Evolutionary conservation across 331 rosid species (phyloP).

Genomic region (Arachis monticola): DNA sequence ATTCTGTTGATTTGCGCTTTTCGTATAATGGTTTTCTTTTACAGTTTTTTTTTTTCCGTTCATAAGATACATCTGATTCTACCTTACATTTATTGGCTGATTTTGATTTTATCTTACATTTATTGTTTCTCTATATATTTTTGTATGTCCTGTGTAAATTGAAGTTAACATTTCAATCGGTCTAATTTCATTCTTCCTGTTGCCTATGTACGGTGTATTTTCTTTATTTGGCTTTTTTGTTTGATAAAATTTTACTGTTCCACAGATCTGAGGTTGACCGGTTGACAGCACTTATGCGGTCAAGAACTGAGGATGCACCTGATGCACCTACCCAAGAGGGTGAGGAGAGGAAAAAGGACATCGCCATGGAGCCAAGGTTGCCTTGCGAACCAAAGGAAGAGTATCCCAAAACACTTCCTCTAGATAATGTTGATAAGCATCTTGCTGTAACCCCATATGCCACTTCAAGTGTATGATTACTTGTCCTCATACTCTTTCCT

Average conservation of each 20-base stretch:
- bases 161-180: not conserved
- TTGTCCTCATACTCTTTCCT: conserved; percentile 15
- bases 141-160: conserved; percentile 1
- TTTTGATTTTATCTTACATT: not conserved
- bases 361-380: conserved; percentile 45
- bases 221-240: conserved; percentile 32
- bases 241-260: conserved; percentile 33
- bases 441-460: conserved; percentile 52
- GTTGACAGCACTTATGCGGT: conserved; percentile 78
- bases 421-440: conserved; percentile 49
- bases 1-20: not conserved
- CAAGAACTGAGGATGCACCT: conserved; percentile 63
- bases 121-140: conserved; percentile 11
- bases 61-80: conserved; percentile 16
- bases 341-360: conserved; percentile 49
- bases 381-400: conserved; percentile 50
- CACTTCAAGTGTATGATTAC: conserved; percentile 58
- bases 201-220: not conserved
- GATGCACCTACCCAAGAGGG: conserved; percentile 54
- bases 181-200: conserved; percentile 5
- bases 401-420: conserved; percentile 40
- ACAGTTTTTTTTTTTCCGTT: conserved; percentile 16
- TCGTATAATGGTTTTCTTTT: not conserved
- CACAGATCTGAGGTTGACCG: conserved; percentile 88
- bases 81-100: not conserved